Evolutionary conservation across 805 yeast species (phyloP).

Genomic region (Candida schatavii): DNA sequence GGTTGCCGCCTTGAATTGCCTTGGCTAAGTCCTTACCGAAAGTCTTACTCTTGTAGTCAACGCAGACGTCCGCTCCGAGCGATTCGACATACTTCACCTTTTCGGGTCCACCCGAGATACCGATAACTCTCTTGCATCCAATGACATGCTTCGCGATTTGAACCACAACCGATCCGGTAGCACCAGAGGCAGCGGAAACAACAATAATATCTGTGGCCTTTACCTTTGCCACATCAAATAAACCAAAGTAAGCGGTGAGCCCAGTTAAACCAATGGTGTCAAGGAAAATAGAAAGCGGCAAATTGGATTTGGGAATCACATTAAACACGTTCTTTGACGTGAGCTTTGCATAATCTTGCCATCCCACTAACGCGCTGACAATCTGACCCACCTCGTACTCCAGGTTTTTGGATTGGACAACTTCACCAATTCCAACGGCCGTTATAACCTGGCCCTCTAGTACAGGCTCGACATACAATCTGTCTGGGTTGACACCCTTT

Average conservation of each 20-base stretch:
- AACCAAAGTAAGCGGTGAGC: slow-evolving; percentile 59
- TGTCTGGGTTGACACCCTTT: slow-evolving; percentile 26
- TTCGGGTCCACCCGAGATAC: slow-evolving; percentile 58
- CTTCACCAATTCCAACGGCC: slow-evolving; percentile 46
- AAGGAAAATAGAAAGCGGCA: slow-evolving; percentile 44
- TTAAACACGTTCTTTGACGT: slow-evolving; percentile 21
- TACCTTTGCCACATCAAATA: slow-evolving; percentile 48
- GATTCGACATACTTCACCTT: slow-evolving; percentile 54
- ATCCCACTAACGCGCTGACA: slow-evolving; percentile 37
- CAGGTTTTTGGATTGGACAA: slow-evolving; percentile 44
- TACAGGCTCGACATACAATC: slow-evolving; percentile 36
- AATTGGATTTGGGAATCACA: slow-evolving; percentile 24
- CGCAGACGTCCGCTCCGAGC: slow-evolving; percentile 50
- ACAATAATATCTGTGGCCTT: slow-evolving; percentile 37
- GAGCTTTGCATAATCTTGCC: slow-evolving; percentile 49
- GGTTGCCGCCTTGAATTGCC: slow-evolving; percentile 38
- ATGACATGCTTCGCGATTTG: slow-evolving; percentile 54
- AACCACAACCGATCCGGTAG: slow-evolving; percentile 62
- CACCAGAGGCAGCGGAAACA: slow-evolving; percentile 69
- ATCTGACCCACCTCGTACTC: slow-evolving; percentile 43
- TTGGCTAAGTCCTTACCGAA: slow-evolving; percentile 33
- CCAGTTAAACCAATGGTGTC: slow-evolving; percentile 57
- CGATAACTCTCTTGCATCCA: slow-evolving; percentile 56
- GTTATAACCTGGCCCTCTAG: slow-evolving; percentile 45
- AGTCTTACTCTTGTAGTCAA: slow-evolving; percentile 50